A percentile compares a stretch with the other conserved stretches of the same genome.
Conservation (phyloP, 1,284 basidiomycete species). For the Chondrostereum purpureum region DNA sequence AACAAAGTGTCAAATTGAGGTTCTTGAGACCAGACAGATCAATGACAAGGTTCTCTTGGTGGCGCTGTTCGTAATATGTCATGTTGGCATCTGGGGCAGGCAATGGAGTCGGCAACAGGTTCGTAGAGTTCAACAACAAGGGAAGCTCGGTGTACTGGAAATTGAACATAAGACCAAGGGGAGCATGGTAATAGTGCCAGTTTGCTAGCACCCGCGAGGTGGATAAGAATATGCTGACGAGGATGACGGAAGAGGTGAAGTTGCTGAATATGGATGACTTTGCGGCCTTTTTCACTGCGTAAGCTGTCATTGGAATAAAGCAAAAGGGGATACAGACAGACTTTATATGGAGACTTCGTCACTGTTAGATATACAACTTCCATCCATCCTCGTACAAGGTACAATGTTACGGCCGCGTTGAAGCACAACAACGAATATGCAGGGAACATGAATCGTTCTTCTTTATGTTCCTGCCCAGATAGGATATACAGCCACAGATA, state of each 20-base stretch:
- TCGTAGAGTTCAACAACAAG: conserved; percentile 67
- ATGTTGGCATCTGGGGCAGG: conserved; percentile 17
- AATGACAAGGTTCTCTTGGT: conserved; percentile 32
- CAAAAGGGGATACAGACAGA: conserved; percentile 21
- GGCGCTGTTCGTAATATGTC: conserved; percentile 45
- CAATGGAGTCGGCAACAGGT: conserved; percentile 48
- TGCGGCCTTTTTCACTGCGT: too few species aligned
- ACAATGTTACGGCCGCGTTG: conserved; percentile 86
- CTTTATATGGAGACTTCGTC: conserved; percentile 81
- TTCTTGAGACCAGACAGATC: conserved; percentile 65
- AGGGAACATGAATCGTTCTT: conserved; percentile 97
- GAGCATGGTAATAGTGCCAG: conserved; percentile 87
- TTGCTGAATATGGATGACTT: conserved; percentile 69
- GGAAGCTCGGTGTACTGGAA: conserved; percentile 81
- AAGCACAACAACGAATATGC: conserved; percentile 89
- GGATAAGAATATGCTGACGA: conserved; percentile 64
- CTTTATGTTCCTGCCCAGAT: conserved; percentile 86
- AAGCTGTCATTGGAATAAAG: too few species aligned
- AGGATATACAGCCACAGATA: conserved; percentile 88
- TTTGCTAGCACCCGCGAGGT: conserved; percentile 76
- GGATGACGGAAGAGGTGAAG: conserved; percentile 67
- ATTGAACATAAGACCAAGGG: conserved; percentile 67
- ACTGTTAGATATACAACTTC: conserved; percentile 69
- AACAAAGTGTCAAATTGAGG: conserved; percentile 80
- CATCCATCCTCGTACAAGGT: conserved; percentile 79